Evolutionary conservation across 495 filamentous ascomycete genomes (phyloP), one percentile per base, ranked within the genome.

Genomic region (Pyronema omphalodes): DNA sequence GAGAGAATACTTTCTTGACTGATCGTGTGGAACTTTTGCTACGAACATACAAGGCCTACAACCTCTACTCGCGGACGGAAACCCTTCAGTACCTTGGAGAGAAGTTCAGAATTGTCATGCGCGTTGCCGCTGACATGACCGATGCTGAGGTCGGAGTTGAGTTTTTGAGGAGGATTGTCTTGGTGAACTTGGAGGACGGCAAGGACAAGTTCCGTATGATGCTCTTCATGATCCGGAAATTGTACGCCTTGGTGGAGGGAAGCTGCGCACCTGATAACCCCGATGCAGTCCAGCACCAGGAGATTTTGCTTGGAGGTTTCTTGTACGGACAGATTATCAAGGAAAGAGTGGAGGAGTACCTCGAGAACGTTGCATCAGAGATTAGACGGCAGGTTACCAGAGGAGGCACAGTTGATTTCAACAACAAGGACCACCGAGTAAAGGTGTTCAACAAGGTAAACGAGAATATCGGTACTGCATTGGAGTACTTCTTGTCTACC

Each of bases 401-500:
- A 15, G 52, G 57, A 6, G 52, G 45, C 14, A 7, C 43, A 4
- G 47, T 65, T 34, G 58, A 62, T 55, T 66, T 66, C 37, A 56
- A 35, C n/a, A 83, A 77, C 58, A 83, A 80, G 54, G 86, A 94
- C 36, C 91, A 94, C 66, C 68, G 84, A 0, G 66, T 72, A 29
- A 84, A 79, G 67, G 76, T 96, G 18, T 79, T 94, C 36, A 74
- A 73, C 54, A 81, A 78, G 54, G 82, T 81, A 3, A 91, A 88
- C 63, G 88, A 94, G 67, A 91, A 93, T 61, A 72, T 95, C 51
- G 91, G 88, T 57, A 76, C 80, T 55, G 75, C 79, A 6, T 67
- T 95, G 51, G 91, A 95, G 62, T 95, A 96, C 66, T 98, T 98
- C 70, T 70, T 98, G 40, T 93, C 91, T 0, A 98, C 91, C 1